Evolutionary conservation across 208 protist species (phyloP).

Genomic region (Leishmania tropica): DNA sequence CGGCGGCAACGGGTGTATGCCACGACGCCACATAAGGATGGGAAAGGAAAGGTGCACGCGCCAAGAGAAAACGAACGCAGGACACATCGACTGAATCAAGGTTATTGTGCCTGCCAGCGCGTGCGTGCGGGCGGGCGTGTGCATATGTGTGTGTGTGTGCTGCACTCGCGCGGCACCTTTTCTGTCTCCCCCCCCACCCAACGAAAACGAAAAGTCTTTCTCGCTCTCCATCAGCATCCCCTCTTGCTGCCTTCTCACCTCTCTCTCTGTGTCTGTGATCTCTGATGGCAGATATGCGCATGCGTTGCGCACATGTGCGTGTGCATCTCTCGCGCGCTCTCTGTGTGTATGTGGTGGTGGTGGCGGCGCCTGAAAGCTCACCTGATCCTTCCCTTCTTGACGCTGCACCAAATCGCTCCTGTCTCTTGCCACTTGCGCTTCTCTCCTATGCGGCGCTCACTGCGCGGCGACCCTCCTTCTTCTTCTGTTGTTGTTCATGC

Average conservation of each 20-base stretch:
- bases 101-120: background rate
- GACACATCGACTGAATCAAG: too few species aligned
- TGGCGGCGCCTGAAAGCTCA: background rate
- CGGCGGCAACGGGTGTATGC: too few species aligned
- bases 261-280: too few species aligned
- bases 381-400: background rate
- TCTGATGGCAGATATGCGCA: too few species aligned
- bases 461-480: background rate
- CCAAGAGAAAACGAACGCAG: too few species aligned
- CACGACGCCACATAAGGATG: too few species aligned
- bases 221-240: background rate
- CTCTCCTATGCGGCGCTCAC: background rate
- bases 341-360: background rate
- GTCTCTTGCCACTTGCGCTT: background rate
- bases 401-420: too few species aligned
- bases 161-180: background rate
- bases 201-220: too few species aligned
- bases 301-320: too few species aligned
- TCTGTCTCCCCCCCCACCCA: background rate
- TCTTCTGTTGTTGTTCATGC: background rate
- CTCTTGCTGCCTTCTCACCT: background rate
- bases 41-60: too few species aligned
- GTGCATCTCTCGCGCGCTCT: background rate
- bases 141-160: background rate
- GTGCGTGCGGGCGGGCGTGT: background rate